Conservation (phyloP, 495 filamentous ascomycete genomes). For the Aspergillus sclerotiicarbonarius region DNA sequence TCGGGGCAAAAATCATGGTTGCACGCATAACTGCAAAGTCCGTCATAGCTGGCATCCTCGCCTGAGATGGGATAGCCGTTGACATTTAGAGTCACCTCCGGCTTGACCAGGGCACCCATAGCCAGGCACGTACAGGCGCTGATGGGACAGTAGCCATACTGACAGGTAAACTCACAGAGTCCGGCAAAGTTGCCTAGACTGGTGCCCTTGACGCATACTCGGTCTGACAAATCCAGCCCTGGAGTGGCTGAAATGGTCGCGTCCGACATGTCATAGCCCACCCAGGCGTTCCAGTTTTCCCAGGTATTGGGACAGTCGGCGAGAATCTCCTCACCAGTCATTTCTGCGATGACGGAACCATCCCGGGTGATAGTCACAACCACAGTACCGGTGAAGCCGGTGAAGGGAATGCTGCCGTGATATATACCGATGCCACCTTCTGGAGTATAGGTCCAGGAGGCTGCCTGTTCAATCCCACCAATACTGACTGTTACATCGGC, state of each 20-base stretch:
- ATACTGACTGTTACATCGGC: conserved; percentile 46
- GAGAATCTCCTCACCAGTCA: neutral
- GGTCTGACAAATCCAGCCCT: too few relatives aligned
- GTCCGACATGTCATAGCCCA: neutral
- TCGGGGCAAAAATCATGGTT: conserved; percentile 30
- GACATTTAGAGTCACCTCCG: conserved; percentile 33
- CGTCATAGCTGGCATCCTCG: conserved; percentile 6
- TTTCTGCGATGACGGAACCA: neutral
- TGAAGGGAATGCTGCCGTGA: conserved; percentile 46
- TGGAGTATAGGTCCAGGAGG: conserved; percentile 30
- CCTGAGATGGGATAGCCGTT: conserved; percentile 52
- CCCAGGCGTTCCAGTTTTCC: conserved; percentile 1
- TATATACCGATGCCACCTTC: conserved; percentile 44
- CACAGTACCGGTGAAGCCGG: conserved; percentile 45
- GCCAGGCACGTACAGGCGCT: conserved; percentile 16
- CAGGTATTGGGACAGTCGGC: neutral
- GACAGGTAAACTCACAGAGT: conserved; percentile 18
- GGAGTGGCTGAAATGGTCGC: too few relatives aligned
- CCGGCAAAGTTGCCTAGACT: conserved; percentile 12
- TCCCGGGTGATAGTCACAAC: conserved; percentile 44
- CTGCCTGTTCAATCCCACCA: conserved; percentile 34
- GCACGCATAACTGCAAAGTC: conserved; percentile 12
- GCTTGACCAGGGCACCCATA: neutral
- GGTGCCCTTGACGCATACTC: too few relatives aligned
- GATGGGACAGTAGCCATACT: conserved; percentile 19